Evolutionary conservation across 2,329 filamentous ascomycete genomes (phyloP), one percentile per base, ranked within the genome.

Genomic region (Lecanicillium sp.): DNA sequence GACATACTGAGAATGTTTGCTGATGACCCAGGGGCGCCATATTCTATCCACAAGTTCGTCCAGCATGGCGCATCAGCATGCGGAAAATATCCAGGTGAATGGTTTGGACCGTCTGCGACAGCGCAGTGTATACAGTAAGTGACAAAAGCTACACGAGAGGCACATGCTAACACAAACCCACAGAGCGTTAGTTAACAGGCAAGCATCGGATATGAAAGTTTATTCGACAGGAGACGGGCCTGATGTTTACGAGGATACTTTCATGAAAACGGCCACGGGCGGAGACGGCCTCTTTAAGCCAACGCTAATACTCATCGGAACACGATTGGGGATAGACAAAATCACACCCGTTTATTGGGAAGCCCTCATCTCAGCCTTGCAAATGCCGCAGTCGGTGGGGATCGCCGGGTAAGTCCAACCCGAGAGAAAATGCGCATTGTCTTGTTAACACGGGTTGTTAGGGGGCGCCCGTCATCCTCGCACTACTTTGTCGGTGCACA

Each of bases 21-120:
- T 17, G 92, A 98, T 53, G 81, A 90, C 45, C 79, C 86, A 3
- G 74, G 72, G 48, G 88, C 92, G 4, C 87, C 88, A 1, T 97
- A 94, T 57, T 97, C 90, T 2, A 87, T 98, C 50, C 92, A 98
- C 54, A 86, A 82, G 45, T 98, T 98, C 54, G 92, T 98, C 27
- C 72, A 81, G 38, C 84, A 95, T 51, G 92, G 92, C 14, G 88
- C 88, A 17, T 71, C 75, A 27, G 82, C 84, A 3, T 98, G 92
- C 60, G 89, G 87, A 4, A 97, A 95, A 61, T 86, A 94, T 54
- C 92, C 92, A 0, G 92, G 92, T 28, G 87, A 97, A 62, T 98
- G 92, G 92, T 98, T 98, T 62, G 92, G 92, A 0, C 92, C 92
- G n/a, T 96, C 88, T 14, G 92, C 92, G 6, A 94, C 92, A 9